Evolutionary conservation across 2,329 filamentous ascomycete genomes (phyloP).

Genomic region (Talaromyces islandicus): DNA sequence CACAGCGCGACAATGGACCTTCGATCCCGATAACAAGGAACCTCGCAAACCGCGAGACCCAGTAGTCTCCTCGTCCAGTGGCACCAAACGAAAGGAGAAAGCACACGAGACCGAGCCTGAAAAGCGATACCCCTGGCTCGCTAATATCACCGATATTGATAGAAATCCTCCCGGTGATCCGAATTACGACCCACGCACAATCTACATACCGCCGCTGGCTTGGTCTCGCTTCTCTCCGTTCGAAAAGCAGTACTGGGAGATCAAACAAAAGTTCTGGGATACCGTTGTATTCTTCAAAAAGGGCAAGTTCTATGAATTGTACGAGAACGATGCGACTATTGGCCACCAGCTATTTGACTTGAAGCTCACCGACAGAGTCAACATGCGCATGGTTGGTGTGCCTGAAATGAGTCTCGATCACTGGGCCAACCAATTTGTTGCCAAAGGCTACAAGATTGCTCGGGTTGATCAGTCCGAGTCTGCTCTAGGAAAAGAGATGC

Average conservation of each 20-base stretch:
- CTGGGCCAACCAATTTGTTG: constrained; percentile 98
- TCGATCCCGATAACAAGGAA: constrained; percentile 55
- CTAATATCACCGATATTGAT: constrained; percentile 77
- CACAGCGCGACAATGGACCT: constrained; percentile 77
- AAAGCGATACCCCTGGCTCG: constrained; percentile 83
- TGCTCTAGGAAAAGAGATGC: constrained; percentile 94
- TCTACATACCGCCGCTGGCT: constrained; percentile 79
- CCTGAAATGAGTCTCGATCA: constrained; percentile 92
- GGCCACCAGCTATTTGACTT: constrained; percentile 96
- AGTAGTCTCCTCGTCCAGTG: constrained; percentile 25
- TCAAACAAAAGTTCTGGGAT: constrained; percentile 96
- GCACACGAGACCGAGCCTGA: constrained; percentile 78
- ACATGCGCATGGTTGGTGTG: constrained; percentile 99
- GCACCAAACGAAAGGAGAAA: constrained; percentile 50
- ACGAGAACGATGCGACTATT: constrained; percentile 94
- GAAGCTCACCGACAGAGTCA: constrained; percentile 95
- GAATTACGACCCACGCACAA: constrained; percentile 82
- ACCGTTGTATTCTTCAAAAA: constrained; percentile 99
- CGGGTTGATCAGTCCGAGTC: constrained; percentile 96
- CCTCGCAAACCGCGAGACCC: constrained; percentile 44
- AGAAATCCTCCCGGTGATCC: constrained; percentile 70
- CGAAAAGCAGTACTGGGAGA: constrained; percentile 98
- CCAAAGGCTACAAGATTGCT: constrained; percentile 95
- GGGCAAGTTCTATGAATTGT: constrained; percentile 97
- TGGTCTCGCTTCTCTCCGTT: constrained; percentile 85